Evolutionary conservation across 352 stramenopile genomes (phyloP), one percentile per base, ranked within the genome.

Genomic region (Pythium sp.): DNA sequence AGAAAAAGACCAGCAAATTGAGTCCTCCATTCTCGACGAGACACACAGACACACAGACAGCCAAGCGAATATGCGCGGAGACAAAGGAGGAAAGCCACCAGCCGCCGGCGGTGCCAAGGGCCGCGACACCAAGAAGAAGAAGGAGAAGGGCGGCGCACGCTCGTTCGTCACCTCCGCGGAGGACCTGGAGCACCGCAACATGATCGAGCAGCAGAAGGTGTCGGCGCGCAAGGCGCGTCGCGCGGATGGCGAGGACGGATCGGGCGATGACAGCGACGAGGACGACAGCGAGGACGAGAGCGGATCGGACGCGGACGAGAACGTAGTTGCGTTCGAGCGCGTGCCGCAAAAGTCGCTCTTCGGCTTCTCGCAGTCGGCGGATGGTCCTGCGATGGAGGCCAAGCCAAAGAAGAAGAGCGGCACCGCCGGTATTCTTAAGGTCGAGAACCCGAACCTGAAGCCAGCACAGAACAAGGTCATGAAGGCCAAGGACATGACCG

Each of bases 401-500:
- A 78, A 82, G 58, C 78, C 83, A 67, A 76, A 84, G 72, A 95
- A 95, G 79, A 86, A 89, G 41, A 84, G 78, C 59, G 84, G 87
- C 28, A 82, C 94, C 24, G 76, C 73, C 2, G 82, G 76, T 22
- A 76, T 93, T 36, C 77, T 93, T 62, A 87, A 95, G 79, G 82
- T 83, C 47, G 72, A 94, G 65, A 97, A 97, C 82, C 89, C 88
- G 7, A 97, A 97, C 74, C 56, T 79, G 15, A 81, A 75, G 68
- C 75, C 86, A 58, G 72, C 66, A n/a, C 68, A 84, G 64, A 91
- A 80, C 71, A 96, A 95, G 78, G 76, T 92, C 32, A 92, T 95
- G 73, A 95, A 95, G 77, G 86, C 85, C 41, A 95, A 94, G 74
- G 88, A 94, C 71, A 88, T 97, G 72, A 76, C 84, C 41, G 76